A percentile compares a stretch with the other conserved stretches of the same genome.
Conservation (phyloP, 257 asterid species). For the Hygrophila difformis region DNA sequence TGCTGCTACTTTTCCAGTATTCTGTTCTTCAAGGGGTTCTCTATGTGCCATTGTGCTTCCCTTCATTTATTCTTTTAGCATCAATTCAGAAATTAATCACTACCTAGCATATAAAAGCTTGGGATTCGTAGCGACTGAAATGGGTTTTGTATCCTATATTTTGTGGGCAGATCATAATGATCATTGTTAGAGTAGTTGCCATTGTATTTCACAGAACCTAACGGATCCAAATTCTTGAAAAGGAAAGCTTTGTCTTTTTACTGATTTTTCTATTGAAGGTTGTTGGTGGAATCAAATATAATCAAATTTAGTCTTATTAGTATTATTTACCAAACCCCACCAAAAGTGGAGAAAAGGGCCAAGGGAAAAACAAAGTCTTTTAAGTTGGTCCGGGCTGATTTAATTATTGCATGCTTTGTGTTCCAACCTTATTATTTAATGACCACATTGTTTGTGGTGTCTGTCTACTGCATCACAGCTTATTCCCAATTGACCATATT, state of each 20-base stretch:
- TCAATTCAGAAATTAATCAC: too few relatives aligned
- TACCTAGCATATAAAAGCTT: too few relatives aligned
- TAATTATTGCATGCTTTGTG: constrained; percentile 14
- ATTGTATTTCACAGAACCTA: constrained; percentile 20
- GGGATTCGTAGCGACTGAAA: too few relatives aligned
- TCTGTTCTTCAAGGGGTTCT: too few relatives aligned
- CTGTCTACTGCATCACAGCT: constrained; percentile 20
- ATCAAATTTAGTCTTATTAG: constrained; percentile 37
- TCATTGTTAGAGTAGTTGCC: constrained; percentile 8
- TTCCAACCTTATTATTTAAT: constrained; percentile 12
- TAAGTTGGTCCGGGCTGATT: too few relatives aligned
- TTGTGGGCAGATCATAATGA: constrained; percentile 7
- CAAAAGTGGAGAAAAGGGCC: too few relatives aligned
- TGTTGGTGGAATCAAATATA: constrained; percentile 55
- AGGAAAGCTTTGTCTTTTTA: constrained; percentile 28
- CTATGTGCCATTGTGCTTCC: too few relatives aligned
- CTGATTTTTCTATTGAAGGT: constrained; percentile 31
- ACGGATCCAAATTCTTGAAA: constrained; percentile 23
- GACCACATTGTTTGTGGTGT: constrained; percentile 10
- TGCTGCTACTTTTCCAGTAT: too few relatives aligned
- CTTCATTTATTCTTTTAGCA: too few relatives aligned
- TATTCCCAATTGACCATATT: too few relatives aligned
- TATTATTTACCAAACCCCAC: constrained; percentile 41
- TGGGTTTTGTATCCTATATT: background rate
- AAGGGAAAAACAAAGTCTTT: too few relatives aligned